Evolutionary conservation across 1,139 yeast genomes (phyloP).

Genomic region (Blastobotrys proliferans): DNA sequence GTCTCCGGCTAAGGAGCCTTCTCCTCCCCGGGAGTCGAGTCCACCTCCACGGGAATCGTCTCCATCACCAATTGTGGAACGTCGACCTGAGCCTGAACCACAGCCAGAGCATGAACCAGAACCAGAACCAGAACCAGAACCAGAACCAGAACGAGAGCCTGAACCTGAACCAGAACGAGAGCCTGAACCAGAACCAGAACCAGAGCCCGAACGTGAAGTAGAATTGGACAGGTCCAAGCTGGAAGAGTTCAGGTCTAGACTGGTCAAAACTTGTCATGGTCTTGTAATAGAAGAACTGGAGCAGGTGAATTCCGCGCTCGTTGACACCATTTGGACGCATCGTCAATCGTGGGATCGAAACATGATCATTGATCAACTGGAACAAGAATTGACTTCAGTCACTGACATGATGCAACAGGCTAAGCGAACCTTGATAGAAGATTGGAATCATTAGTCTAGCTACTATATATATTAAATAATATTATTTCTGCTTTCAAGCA

Average conservation of each 20-base stretch:
- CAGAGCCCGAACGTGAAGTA: constrained; percentile 18
- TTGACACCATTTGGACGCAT: constrained; percentile 72
- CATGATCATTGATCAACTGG: constrained; percentile 25
- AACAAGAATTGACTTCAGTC: constrained; percentile 17
- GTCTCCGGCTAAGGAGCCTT: neutral
- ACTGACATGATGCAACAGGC: constrained; percentile 14
- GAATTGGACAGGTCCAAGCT: constrained; percentile 34
- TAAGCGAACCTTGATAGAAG: constrained; percentile 11
- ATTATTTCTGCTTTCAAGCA: constrained; percentile 18
- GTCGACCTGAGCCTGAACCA: neutral
- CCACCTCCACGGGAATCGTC: constrained; percentile 4
- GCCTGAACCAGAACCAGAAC: constrained; percentile 7
- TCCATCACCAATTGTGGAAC: neutral
- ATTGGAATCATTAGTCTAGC: constrained; percentile 11
- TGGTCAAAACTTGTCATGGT: constrained; percentile 44
- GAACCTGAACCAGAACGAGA: constrained; percentile 9
- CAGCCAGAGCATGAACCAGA: neutral
- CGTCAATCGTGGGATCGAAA: constrained; percentile 66
- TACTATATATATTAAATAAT: neutral
- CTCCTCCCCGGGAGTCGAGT: constrained; percentile 2
- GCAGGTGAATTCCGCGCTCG: constrained; percentile 62
- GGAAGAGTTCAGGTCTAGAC: constrained; percentile 27
- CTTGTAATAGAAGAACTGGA: constrained; percentile 71
- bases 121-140: neutral
- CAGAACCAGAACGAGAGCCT: constrained; percentile 1